Evolutionary conservation across 2,329 filamentous ascomycete species (phyloP), one percentile per base, ranked within the genome.

Genomic region (Blastomyces gilchristii): DNA sequence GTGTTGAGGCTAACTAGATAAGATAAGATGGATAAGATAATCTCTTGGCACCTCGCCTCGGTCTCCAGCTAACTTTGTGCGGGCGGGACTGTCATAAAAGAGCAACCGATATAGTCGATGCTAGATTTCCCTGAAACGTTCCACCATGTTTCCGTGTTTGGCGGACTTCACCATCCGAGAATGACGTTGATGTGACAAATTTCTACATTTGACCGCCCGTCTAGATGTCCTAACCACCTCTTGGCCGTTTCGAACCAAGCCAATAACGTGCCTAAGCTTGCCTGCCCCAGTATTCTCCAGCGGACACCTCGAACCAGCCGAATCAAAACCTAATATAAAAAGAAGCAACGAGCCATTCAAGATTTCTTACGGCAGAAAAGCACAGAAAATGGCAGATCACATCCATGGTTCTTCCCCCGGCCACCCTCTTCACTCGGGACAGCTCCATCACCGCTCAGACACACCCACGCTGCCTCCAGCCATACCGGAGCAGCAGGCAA

Each of bases 401-500:
- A 61, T 64, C 28, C 67, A 64, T 49, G 64, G 63, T 61, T 63
- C 64, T 39, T 68, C 65, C 50, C 61, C 67, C 11, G 62, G 66
- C 61, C 67, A 68, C 57, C 67, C 64, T 25, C 67, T 65, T 59
- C 61, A 64, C 39, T n/a, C 54, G 34, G 25, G 54, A 31, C 66
- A 65, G 28, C 61, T 60, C 45, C 62, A 64, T 41, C 52, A 62
- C 34, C 66, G 66, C 28, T 49, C 58, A 18, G 64, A 65, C 41
- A 57, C 47, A 6, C 49, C 65, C 14, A 63, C 62, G 52, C 45
- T 58, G 50, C 31, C 63, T 63, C 62, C 64, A 54, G 54, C 53
- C 60, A 63, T 41, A 70, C 69, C 71, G 58, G 70, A 73, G 43
- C 62, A 54, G 49, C 70, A 74, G 49, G 77, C 68, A 49, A 73